Conservation (phyloP, 495 filamentous ascomycete genomes). For the Tuber microsphaerosporum region DNA sequence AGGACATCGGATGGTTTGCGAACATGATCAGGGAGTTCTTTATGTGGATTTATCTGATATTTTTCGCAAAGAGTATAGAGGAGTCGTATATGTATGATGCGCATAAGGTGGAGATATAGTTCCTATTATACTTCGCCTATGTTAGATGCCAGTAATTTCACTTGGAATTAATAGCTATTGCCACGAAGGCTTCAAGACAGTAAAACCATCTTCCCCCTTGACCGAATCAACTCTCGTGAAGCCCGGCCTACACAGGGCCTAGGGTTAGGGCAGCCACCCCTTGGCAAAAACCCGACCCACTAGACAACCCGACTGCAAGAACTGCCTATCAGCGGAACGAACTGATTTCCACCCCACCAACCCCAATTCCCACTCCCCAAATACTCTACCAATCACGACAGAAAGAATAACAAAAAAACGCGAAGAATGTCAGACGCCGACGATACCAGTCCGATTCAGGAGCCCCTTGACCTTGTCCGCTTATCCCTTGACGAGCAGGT, state of each 20-base stretch:
- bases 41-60: conserved; percentile 40
- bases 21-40: conserved; percentile 43
- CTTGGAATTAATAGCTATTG: neutral
- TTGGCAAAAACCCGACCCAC: neutral
- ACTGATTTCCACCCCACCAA: conserved; percentile 13
- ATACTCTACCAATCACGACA: neutral
- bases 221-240: neutral
- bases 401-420: neutral
- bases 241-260: neutral
- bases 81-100: neutral
- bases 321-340: neutral
- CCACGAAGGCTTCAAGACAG: neutral
- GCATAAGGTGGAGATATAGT: neutral
- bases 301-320: neutral
- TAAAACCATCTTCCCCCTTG: neutral
- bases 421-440: conserved; percentile 35
- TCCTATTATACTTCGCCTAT: neutral
- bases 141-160: neutral
- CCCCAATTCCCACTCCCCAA: neutral
- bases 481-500: conserved; percentile 91
- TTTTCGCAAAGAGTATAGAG: neutral
- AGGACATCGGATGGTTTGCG: conserved; percentile 45
- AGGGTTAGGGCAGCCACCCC: neutral
- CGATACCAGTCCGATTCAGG: conserved; percentile 36
- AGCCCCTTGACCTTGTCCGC: conserved; percentile 76